Evolutionary conservation across 495 filamentous ascomycete species (phyloP), one percentile per base, ranked within the genome.

Genomic region (Daldinia decipiens): DNA sequence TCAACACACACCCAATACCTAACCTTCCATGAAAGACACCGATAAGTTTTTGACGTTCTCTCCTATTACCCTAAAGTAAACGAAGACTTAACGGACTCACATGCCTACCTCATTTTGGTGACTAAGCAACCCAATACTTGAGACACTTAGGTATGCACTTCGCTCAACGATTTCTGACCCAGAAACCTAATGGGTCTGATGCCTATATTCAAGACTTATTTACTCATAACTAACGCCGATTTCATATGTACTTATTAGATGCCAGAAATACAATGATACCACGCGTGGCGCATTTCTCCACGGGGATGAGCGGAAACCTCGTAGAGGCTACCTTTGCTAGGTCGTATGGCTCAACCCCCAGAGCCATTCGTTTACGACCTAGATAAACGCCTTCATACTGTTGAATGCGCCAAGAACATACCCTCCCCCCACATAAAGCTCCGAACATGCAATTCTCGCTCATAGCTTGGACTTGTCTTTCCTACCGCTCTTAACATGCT

Each of bases 391-490:
- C 9, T 8, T 13, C 17, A 4, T 24, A 12, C 4, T 1, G 6
- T 24, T 19, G 11, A 26, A 38, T 43, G 26, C 21, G 40, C 24
- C 34, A 17, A 40, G 26, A 34, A 6, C 36, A n/a, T 2, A 24
- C 21, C 21, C 21, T 2, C 21, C 21, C n/a, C n/a, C n/a, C n/a
- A n/a, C n/a, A n/a, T 24, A 53, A 40, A 32, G 12, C 0, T 5
- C 7, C 6, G 31, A 13, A 1, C 26, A 15, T 13, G 31, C 2
- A 12, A 53, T 7, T 31, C 21, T 17, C 51, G 4, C 36, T 69
- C 68, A 83, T n/a, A 84, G 68, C 79, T 83, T 85, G 0, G 78
- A 43, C 66, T 78, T 80, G 13, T 71, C 62, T 75, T 80, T 80
- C 54, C 74, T 77, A 15, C 79, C 81, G 19, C 50, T 69, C 72